Evolutionary conservation across 805 yeast species (phyloP).

Genomic region (Lachancea waltii): DNA sequence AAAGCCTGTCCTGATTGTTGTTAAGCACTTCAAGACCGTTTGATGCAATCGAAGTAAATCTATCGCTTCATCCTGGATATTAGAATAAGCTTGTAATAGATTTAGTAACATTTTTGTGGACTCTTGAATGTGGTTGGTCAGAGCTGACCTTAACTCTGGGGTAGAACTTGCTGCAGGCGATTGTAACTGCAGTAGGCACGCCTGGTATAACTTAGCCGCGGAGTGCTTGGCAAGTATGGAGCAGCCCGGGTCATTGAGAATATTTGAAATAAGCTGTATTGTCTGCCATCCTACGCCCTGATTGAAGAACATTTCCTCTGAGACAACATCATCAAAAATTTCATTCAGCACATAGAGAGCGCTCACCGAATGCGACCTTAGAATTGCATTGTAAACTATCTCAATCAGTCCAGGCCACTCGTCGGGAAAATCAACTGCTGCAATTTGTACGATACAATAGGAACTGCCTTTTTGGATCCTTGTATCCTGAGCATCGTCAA

Average conservation of each 20-base stretch:
- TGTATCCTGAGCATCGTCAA: constrained; percentile 42
- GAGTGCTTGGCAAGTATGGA: constrained; percentile 38
- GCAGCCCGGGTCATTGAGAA: constrained; percentile 31
- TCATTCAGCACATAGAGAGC: constrained; percentile 61
- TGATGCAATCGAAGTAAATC: constrained; percentile 10
- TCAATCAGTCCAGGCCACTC: constrained; percentile 79
- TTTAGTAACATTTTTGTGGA: constrained; percentile 13
- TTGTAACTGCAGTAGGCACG: constrained; percentile 46
- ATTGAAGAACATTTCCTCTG: constrained; percentile 81
- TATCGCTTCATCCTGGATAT: neutral
- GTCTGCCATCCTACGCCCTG: constrained; percentile 58
- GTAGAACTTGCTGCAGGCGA: constrained; percentile 12
- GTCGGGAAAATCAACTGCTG: constrained; percentile 88
- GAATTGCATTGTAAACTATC: constrained; percentile 39
- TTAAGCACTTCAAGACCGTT: constrained; percentile 15
- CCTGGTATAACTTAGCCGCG: constrained; percentile 46
- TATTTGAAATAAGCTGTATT: constrained; percentile 41
- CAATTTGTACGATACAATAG: constrained; percentile 74
- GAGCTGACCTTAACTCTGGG: constrained; percentile 16
- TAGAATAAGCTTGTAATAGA: constrained; percentile 9
- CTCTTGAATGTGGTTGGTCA: constrained; percentile 15
- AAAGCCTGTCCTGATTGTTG: constrained; percentile 7
- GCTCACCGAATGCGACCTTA: constrained; percentile 37
- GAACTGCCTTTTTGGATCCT: constrained; percentile 63
- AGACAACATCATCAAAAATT: constrained; percentile 75